Conservation (phyloP, 2,329 filamentous ascomycete species). For the Parastagonospora nodorum region DNA sequence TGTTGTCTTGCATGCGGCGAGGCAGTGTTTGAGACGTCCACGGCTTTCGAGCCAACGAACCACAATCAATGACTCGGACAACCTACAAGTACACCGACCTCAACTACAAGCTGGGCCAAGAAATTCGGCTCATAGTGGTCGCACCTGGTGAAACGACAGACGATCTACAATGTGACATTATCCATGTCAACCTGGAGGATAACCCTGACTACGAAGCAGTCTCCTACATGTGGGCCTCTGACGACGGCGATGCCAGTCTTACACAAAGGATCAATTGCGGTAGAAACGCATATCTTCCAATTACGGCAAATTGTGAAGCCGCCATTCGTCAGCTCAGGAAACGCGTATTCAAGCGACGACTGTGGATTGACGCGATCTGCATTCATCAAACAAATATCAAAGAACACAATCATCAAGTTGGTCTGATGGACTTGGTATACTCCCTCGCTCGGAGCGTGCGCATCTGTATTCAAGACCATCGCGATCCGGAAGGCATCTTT, state of each 20-base stretch:
- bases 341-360: not conserved
- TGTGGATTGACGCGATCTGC: conserved; percentile 27
- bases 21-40: conserved; percentile 6
- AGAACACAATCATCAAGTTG: conserved; percentile 17
- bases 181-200: conserved; percentile 8
- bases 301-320: conserved; percentile 17
- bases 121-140: conserved; percentile 6
- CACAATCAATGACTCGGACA: not conserved
- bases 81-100: conserved; percentile 10
- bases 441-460: not conserved
- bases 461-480: too few relatives aligned
- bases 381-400: conserved; percentile 18
- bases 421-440: conserved; percentile 10
- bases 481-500: too few relatives aligned
- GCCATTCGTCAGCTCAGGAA: conserved; percentile 9
- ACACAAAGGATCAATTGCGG: not conserved
- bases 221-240: conserved; percentile 17
- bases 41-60: not conserved
- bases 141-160: not conserved
- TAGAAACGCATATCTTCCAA: not conserved
- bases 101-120: conserved; percentile 8
- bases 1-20: conserved; percentile 20
- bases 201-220: conserved; percentile 15
- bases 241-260: conserved; percentile 1
- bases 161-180: conserved; percentile 6